Percentiles rank a stretch among this genome's conserved stretches.
These are phyloP conservation scores for Penicillium canariense DNA, from an alignment of 495 filamentous ascomycete genomes.

Conservation along the genomic window DNA sequence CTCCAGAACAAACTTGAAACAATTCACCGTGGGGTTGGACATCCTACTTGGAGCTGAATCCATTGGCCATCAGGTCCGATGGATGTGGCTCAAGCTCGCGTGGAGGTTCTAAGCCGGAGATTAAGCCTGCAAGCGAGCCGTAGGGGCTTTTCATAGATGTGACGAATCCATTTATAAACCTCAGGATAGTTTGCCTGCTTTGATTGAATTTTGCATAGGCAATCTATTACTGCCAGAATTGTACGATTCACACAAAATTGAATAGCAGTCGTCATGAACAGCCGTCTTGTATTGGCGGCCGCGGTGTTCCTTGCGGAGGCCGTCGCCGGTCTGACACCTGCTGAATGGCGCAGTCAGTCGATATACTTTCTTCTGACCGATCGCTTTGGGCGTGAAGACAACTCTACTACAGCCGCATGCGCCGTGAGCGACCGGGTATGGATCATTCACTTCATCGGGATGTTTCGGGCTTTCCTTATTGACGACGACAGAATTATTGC, in stretches of 20 bases:
- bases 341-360: constrained; percentile 59
- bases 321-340: constrained; percentile 35
- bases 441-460: background rate
- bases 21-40: background rate
- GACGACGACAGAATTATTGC: constrained; percentile 53
- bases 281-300: background rate
- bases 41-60: background rate
- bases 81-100: background rate
- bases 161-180: constrained; percentile 1
- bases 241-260: background rate
- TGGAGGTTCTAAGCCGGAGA: background rate
- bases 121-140: background rate
- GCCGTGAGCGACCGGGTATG: constrained; percentile 42
- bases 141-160: background rate
- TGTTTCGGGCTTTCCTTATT: background rate
- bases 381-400: constrained; percentile 66
- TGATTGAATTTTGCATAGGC: background rate
- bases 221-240: background rate
- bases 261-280: background rate
- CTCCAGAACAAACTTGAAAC: background rate
- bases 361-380: constrained; percentile 78
- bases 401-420: constrained; percentile 56
- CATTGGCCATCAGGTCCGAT: constrained; percentile 2
- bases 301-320: constrained; percentile 12
- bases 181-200: background rate